phyloP scores from a whole-genome alignment of 345 rosid genomes.

The Garcia nutans region DNA sequence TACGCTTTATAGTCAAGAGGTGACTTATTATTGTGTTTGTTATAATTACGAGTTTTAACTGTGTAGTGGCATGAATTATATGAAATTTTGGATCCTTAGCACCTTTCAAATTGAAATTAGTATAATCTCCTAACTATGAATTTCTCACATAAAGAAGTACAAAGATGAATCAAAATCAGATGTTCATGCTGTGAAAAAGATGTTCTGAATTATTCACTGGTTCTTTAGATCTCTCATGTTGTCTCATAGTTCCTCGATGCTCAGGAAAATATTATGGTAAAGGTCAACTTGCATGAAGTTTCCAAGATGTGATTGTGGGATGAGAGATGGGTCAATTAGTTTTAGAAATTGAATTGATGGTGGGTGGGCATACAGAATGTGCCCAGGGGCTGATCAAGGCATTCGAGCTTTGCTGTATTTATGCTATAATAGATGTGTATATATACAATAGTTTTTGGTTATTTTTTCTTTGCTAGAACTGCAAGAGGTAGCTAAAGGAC shows the following conservation, averaged over 20 bases:
- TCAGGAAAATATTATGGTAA: too few relatives aligned
- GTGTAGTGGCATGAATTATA: neutral
- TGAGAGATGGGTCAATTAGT: neutral
- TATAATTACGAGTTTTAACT: neutral
- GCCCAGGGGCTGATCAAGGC: neutral
- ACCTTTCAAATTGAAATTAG: neutral
- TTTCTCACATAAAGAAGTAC: neutral
- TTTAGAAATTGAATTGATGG: neutral
- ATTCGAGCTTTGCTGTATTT: neutral
- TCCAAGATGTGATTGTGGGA: neutral
- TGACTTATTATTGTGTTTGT: constrained; percentile 24
- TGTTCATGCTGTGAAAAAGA: neutral
- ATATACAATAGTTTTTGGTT: neutral
- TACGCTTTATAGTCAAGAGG: constrained; percentile 78
- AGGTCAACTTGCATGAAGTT: too few relatives aligned
- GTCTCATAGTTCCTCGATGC: too few relatives aligned
- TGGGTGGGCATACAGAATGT: neutral
- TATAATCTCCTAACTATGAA: neutral
- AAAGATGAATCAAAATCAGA: neutral
- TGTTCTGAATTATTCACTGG: neutral
- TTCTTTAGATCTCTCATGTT: neutral
- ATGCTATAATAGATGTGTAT: neutral
- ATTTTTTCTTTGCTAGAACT: neutral
- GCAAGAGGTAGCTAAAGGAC: neutral
- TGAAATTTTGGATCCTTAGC: neutral